Base-by-base conservation (phyloP, 192 early-diverging fungal genomes). In the Podila clonocystis region DNA sequence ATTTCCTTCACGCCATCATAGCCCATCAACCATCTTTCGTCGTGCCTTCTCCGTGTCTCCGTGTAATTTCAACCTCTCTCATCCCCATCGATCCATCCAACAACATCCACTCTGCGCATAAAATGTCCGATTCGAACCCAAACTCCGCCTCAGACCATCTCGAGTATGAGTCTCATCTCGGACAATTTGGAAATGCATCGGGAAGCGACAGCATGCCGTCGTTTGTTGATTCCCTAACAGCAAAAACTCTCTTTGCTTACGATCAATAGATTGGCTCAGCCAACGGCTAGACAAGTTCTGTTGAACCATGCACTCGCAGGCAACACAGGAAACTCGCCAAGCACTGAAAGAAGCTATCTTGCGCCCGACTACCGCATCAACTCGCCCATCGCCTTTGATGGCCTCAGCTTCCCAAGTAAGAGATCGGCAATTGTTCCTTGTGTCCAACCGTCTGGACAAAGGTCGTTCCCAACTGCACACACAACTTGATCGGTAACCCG, bases 401-500 rank as follows among this genome's bases (percentile, higher is more conserved):
- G 94, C 9, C 83, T 95, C 52, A 94, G 91, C 78, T 95, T 92
- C 91, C 94, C 94, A 48, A 94, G 94, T 95, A 92, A 84, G 90
- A 61, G 38, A 33, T 15, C 9, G 34, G 22, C 22, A 24, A 3
- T 24, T 72, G 24, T 30, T 33, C n/a, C 6, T 11, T 7, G 52
- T 55, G 6, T n/a, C 52, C 7, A 45, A 17, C 11, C 4, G 0
- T 45, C 5, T 36, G 34, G 9, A 7, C 8, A 36, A 11, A 36
- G 9, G 9, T 36, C 34, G 34, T 0, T 36, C 9, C 34, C 34
- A 45, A 45, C 3, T 12, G 41, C 11, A 45, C 41, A 12, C 41
- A 15, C 11, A 45, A 3, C 13, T 17, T 45, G 17, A 45, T 15
- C 4, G 41, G 41, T 45, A 8, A 9, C 11, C 41, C 2, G 15